A percentile compares a stretch with the other conserved stretches of the same genome.
phyloP scores from a whole-genome alignment of 2,329 filamentous ascomycete species.

The Fusarium lyarnte region DNA sequence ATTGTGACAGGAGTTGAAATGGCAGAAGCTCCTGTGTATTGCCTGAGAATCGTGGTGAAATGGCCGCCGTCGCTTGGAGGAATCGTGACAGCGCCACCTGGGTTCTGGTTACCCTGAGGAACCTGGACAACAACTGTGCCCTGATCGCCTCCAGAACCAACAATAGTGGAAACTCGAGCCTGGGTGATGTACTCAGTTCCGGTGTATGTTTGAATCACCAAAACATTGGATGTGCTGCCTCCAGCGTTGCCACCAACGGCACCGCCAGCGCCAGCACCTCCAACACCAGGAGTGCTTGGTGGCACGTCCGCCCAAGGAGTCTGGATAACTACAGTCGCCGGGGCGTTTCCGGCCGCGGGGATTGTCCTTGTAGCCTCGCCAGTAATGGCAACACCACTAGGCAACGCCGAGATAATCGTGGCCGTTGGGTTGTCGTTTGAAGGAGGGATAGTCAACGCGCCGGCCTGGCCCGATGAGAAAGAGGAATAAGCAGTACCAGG shows the following conservation, averaged over 20 bases:
- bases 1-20: constrained; percentile 28
- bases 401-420: constrained; percentile 27
- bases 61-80: constrained; percentile 24
- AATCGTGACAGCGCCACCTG: constrained; percentile 21
- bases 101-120: constrained; percentile 17
- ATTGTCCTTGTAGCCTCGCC: constrained; percentile 25
- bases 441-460: constrained; percentile 27
- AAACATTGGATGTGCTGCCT: constrained; percentile 12
- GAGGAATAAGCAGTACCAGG: constrained; percentile 26
- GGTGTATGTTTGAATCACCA: constrained; percentile 31
- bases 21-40: constrained; percentile 11
- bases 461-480: constrained; percentile 25
- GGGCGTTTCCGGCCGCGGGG: constrained; percentile 17
- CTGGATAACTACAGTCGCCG: constrained; percentile 32
- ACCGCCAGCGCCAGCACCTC: background rate
- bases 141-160: constrained; percentile 5
- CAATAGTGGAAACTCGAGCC: constrained; percentile 16
- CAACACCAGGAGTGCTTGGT: constrained; percentile 12
- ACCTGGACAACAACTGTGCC: constrained; percentile 32
- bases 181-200: constrained; percentile 26
- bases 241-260: background rate
- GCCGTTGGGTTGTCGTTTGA: constrained; percentile 25
- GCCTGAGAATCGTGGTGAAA: constrained; percentile 25
- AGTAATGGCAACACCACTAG: constrained; percentile 13
- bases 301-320: constrained; percentile 31